Base-by-base conservation (phyloP, 1,139 yeast genomes). In the Taiozyma onychis region DNA sequence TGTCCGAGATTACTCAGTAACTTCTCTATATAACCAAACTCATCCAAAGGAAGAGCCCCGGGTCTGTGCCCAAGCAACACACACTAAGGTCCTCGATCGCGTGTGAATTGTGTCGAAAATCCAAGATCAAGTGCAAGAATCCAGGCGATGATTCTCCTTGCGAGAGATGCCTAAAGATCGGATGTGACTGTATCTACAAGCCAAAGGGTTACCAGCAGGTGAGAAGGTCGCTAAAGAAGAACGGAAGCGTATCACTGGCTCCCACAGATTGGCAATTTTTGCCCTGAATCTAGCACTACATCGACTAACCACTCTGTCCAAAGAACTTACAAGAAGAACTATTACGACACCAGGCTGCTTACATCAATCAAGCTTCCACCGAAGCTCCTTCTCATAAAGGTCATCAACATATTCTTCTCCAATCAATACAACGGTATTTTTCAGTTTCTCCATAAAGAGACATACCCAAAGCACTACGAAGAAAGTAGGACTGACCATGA, bases 361-460 rank as follows among this genome's bases (percentile, higher is more conserved):
- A 35, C 44, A 9, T 39, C 27, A 3, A 48, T 51, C 16, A 46
- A 41, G 39, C 47, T 51, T 4, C 54, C 54, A 4, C 54, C 54
- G 26, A 46, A 48, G 39, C 48, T 50, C 14, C 41, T 49, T 4
- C 41, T 51, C 4, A 16, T 51, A n/a, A 51, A 46, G 21, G 52
- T 49, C 16, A 45, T 51, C 28, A 49, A 51, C 26, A 50, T 51
- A 8, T 51, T 51, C 44, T 50, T 51, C 41, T 51, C 54, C 24
- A 51, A 48, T 30, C 54, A 51, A 35, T 50, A 51, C 32, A 49
- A 51, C 41, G 54, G 54, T 5, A 51, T 51, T 6, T 51, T 51
- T 13, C 54, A 51, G 26, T 51, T 51, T 18, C 6, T 51, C 1
- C 51, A 50, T 39, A 47, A 46, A 30, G 51, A 49, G 10, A 28